A percentile compares a stretch with the other conserved stretches of the same genome.
Evolutionary conservation across 2,329 filamentous ascomycete genomes (phyloP).

Genomic region (Aspergillus texensis): DNA sequence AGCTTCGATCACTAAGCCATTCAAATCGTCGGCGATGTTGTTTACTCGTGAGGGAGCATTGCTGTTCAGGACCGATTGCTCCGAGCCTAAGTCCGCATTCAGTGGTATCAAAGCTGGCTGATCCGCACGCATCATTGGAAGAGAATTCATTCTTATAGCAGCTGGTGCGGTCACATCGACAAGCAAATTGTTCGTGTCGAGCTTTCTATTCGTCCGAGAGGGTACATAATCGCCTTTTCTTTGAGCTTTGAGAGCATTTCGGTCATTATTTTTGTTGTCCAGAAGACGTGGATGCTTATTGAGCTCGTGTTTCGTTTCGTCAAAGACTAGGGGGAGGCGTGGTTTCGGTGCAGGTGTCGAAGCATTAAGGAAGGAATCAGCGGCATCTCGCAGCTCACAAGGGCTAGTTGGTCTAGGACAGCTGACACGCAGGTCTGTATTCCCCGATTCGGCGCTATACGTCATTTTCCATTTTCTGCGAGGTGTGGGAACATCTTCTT

Average conservation of each 20-base stretch:
- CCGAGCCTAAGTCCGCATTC: not conserved
- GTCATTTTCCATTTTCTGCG: constrained; percentile 24
- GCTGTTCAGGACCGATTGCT: not conserved
- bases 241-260: not conserved
- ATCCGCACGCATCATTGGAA: constrained; percentile 15
- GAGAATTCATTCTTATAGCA: not conserved
- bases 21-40: constrained; percentile 6
- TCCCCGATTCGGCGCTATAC: constrained; percentile 8
- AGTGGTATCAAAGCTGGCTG: constrained; percentile 25
- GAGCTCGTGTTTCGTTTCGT: constrained; percentile 21
- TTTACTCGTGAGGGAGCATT: too few species aligned
- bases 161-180: constrained; percentile 17
- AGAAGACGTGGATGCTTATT: constrained; percentile 3
- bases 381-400: not conserved
- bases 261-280: not conserved
- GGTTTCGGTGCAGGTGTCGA: constrained; percentile 1
- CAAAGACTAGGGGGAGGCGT: constrained; percentile 13
- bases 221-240: not conserved
- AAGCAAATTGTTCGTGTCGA: constrained; percentile 10
- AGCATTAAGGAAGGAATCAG: not conserved
- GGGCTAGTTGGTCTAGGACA: not conserved
- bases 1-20: constrained; percentile 10
- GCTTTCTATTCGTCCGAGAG: not conserved
- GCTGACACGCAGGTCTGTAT: not conserved
- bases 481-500: constrained; percentile 7